A percentile compares a stretch with the other conserved stretches of the same genome.
These are phyloP conservation scores for Coniochaeta pulveracea DNA, from an alignment of 2,329 filamentous ascomycete genomes.

Conservation along the genomic window DNA sequence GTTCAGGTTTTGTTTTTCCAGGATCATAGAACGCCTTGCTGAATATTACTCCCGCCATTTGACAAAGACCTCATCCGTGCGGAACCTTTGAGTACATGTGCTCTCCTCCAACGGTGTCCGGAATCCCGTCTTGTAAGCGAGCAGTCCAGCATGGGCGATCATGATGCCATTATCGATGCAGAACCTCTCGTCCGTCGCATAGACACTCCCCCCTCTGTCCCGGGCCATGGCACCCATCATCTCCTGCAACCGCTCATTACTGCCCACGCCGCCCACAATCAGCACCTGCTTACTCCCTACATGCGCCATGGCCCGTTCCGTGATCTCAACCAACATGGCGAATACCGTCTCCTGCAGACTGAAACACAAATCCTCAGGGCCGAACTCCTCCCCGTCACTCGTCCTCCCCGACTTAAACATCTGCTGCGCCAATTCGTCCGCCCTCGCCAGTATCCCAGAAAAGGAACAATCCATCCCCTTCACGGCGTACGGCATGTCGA, in stretches of 20 bases:
- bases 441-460: constrained; percentile 75
- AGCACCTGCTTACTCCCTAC: constrained; percentile 84
- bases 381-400: constrained; percentile 48
- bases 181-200: constrained; percentile 91
- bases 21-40: no score
- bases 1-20: no score
- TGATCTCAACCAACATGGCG: constrained; percentile 97
- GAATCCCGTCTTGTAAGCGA: constrained; percentile 76
- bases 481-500: constrained; percentile 89
- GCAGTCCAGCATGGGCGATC: constrained; percentile 91
- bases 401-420: constrained; percentile 37
- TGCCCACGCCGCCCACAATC: constrained; percentile 91
- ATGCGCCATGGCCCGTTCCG: constrained; percentile 95
- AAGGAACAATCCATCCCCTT: constrained; percentile 99
- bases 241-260: constrained; percentile 85
- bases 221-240: constrained; percentile 98
- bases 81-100: constrained; percentile 73
- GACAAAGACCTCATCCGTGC: constrained; percentile 71
- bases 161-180: constrained; percentile 99
- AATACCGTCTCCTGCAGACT: constrained; percentile 91
- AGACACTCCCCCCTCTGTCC: constrained; percentile 81
- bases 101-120: constrained; percentile 67
- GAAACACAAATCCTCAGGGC: constrained; percentile 81
- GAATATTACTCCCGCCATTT: constrained; percentile 66
- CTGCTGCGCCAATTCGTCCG: constrained; percentile 68